A percentile compares a stretch with the other conserved stretches of the same genome.
Evolutionary conservation across 495 filamentous ascomycete species (phyloP).

Genomic region (Physcia stellaris): DNA sequence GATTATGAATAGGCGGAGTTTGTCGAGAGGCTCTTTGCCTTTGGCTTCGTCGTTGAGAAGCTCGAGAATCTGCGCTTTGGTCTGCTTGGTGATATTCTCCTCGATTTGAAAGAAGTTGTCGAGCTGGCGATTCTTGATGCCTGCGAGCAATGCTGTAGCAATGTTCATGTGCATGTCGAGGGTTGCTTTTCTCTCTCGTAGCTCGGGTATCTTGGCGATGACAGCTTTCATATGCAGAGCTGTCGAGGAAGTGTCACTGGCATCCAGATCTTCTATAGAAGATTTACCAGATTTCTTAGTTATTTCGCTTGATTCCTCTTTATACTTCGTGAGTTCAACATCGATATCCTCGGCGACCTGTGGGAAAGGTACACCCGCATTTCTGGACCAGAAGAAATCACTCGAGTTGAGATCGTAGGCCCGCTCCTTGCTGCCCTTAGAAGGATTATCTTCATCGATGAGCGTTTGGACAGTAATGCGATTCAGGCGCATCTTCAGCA

Average conservation of each 20-base stretch:
- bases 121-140: slow-evolving; percentile 86
- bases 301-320: slow-evolving; percentile 86
- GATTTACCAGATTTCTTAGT: slow-evolving; percentile 90
- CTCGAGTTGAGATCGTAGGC: slow-evolving; percentile 80
- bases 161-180: slow-evolving; percentile 99
- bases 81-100: slow-evolving; percentile 85
- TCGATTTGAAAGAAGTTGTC: slow-evolving; percentile 96
- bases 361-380: slow-evolving; percentile 86
- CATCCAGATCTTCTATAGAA: slow-evolving; percentile 80
- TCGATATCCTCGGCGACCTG: slow-evolving; percentile 96
- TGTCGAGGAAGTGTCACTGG: slow-evolving; percentile 67
- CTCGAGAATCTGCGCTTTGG: slow-evolving; percentile 79
- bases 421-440: slow-evolving; percentile 60
- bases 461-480: slow-evolving; percentile 86
- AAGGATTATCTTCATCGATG: slow-evolving; percentile 58
- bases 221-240: slow-evolving; percentile 93
- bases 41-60: slow-evolving; percentile 69
- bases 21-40: slow-evolving; percentile 73
- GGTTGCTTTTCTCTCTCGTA: slow-evolving; percentile 78
- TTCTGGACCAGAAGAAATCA: slow-evolving; percentile 96
- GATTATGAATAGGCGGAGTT: slow-evolving; percentile 86
- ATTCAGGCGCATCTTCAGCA: slow-evolving; percentile 86
- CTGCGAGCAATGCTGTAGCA: slow-evolving; percentile 68
- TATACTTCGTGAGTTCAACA: slow-evolving; percentile 81
- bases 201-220: slow-evolving; percentile 81